These are phyloP conservation scores for Phanerochaete carnosa DNA, from an alignment of 768 basidiomycete genomes.

Conservation along the genomic window DNA sequence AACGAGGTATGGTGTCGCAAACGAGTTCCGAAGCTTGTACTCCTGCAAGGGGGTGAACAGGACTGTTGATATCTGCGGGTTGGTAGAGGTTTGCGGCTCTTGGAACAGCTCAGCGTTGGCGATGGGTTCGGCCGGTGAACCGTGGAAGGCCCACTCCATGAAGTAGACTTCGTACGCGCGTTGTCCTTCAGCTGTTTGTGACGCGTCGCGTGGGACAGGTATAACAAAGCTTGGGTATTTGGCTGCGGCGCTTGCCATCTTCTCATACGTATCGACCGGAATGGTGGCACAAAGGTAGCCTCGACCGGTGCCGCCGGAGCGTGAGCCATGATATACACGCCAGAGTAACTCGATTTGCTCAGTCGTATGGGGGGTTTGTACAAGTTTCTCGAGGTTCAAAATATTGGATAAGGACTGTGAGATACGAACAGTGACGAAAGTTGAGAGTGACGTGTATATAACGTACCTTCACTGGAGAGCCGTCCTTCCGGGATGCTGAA, in stretches of 20 bases:
- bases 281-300: constrained; percentile 85
- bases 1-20: constrained; percentile 88
- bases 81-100: constrained; percentile 31
- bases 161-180: constrained; percentile 76
- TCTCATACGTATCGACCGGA: constrained; percentile 65
- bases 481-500: constrained; percentile 47
- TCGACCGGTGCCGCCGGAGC: constrained; percentile 75
- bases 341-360: constrained; percentile 80
- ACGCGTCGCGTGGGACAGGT: constrained; percentile 62
- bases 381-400: constrained; percentile 69
- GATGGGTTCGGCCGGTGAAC: constrained; percentile 50
- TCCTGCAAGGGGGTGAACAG: constrained; percentile 93
- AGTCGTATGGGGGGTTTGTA: constrained; percentile 64
- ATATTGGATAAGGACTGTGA: constrained; percentile 76
- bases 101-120: constrained; percentile 43
- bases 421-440: constrained; percentile 2
- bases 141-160: constrained; percentile 89
- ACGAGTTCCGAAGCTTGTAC: constrained; percentile 81
- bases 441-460: not conserved
- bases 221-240: constrained; percentile 79
- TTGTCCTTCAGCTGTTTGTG: constrained; percentile 26
- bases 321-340: constrained; percentile 84
- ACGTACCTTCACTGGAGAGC: constrained; percentile 63
- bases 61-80: constrained; percentile 66
- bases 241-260: constrained; percentile 60